phyloP scores from a whole-genome alignment of 768 basidiomycete species.

The Coprinopsis sp. region DNA sequence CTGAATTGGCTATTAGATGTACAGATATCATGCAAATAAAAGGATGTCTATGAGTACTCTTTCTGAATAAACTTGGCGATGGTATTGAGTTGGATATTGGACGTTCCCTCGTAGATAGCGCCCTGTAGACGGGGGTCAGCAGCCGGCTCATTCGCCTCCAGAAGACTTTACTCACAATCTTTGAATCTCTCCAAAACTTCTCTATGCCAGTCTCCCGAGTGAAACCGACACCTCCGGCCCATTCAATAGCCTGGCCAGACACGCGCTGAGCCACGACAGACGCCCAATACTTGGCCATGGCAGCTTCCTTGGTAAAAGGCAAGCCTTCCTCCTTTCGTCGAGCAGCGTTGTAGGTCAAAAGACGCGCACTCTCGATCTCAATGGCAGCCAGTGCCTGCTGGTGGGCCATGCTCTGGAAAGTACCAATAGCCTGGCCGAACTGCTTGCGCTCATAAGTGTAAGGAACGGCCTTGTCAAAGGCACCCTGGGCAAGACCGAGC shows the following conservation, averaged over 20 bases:
- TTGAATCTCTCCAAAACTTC: slow-evolving; percentile 95
- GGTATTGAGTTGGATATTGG: slow-evolving; percentile 97
- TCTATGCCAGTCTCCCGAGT: slow-evolving; percentile 94
- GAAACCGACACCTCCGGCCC: slow-evolving; percentile 92
- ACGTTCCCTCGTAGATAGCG: slow-evolving; percentile 91
- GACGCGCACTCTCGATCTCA: slow-evolving; percentile 84
- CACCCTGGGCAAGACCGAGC: slow-evolving; percentile 96
- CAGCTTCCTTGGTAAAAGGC: slow-evolving; percentile 87
- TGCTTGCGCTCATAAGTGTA: slow-evolving; percentile 93
- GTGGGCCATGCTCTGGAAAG: slow-evolving; percentile 94
- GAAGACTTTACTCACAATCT: slow-evolving; percentile 62
- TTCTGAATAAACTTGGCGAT: slow-evolving; percentile 91
- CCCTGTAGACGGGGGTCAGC: slow-evolving; percentile 44
- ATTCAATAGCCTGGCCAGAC: slow-evolving; percentile 88
- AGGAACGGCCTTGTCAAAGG: slow-evolving; percentile 91
- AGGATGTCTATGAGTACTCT: slow-evolving; percentile 62
- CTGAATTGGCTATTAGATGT: no score
- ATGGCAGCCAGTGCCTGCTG: slow-evolving; percentile 89
- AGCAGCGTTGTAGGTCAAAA: slow-evolving; percentile 96
- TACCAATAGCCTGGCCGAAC: slow-evolving; percentile 90
- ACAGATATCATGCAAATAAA: slow-evolving; percentile 1
- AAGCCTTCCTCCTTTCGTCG: slow-evolving; percentile 88
- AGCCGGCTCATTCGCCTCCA: slow-evolving; percentile 1
- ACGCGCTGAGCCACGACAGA: slow-evolving; percentile 88
- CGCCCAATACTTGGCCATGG: slow-evolving; percentile 95